Evolutionary conservation across 139 green algal species (phyloP).

Genomic region (Chlorella sp.): DNA sequence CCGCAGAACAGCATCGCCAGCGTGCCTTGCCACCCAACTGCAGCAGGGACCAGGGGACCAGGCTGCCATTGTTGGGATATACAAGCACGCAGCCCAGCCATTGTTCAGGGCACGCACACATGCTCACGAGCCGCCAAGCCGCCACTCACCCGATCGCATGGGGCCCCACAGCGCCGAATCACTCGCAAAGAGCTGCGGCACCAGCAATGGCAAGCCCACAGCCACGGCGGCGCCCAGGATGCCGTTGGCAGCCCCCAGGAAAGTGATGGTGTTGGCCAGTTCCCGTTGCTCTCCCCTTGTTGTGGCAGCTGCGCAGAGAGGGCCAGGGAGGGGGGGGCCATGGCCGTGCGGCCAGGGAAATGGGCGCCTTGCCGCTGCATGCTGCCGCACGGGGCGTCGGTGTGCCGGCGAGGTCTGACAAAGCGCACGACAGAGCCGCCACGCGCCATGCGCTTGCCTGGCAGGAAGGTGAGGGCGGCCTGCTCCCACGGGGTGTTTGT

Average conservation of each 20-base stretch:
- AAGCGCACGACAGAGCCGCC: no score
- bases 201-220: slow-evolving; percentile 31
- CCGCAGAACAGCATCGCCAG: slow-evolving; percentile 60
- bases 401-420: no score
- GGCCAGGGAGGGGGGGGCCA: no score
- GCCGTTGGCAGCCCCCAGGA: slow-evolving; percentile 31
- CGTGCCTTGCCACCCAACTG: slow-evolving; percentile 28
- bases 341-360: no score
- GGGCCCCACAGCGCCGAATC: slow-evolving; percentile 55
- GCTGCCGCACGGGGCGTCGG: no score
- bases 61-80: background rate
- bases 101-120: no score
- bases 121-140: no score
- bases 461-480: slow-evolving; percentile 63
- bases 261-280: slow-evolving; percentile 40
- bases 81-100: no score
- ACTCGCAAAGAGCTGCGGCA: slow-evolving; percentile 49
- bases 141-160: slow-evolving; percentile 44
- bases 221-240: slow-evolving; percentile 26
- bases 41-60: background rate
- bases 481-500: slow-evolving; percentile 64
- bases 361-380: no score
- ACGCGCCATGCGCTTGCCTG: no score
- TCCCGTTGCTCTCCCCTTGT: background rate
- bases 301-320: no score